Percentiles rank a stretch among this genome's conserved stretches.
Conservation (phyloP, 805 yeast genomes). For the Saccharomycopsis sp. region DNA sequence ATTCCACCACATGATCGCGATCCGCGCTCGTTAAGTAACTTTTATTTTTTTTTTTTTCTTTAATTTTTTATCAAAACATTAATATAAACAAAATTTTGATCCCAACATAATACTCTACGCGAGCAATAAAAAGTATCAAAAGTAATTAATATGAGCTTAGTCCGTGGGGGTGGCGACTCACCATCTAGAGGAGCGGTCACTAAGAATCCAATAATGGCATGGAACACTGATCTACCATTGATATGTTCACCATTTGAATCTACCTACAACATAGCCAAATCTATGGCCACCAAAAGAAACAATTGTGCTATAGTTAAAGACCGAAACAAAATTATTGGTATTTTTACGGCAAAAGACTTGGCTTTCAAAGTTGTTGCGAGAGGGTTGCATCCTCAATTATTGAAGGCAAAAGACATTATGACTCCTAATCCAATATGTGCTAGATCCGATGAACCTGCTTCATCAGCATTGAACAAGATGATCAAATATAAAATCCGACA, state of each 20-base stretch:
- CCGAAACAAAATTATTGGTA: slow-evolving; percentile 30
- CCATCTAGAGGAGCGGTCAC: background rate
- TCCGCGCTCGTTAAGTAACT: too few species aligned
- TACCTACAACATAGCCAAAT: slow-evolving; percentile 29
- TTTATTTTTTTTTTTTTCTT: too few species aligned
- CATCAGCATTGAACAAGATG: slow-evolving; percentile 38
- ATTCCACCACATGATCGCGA: too few species aligned
- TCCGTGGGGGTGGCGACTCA: background rate
- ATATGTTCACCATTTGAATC: slow-evolving; percentile 31
- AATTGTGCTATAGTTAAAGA: slow-evolving; percentile 37
- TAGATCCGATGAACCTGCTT: slow-evolving; percentile 33
- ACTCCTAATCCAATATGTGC: slow-evolving; percentile 33
- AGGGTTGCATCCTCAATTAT: slow-evolving; percentile 25
- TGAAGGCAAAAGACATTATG: slow-evolving; percentile 34
- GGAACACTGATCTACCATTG: slow-evolving; percentile 31
- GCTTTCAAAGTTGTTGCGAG: slow-evolving; percentile 36
- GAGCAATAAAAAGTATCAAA: too few species aligned
- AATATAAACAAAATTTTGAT: too few species aligned
- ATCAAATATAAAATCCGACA: slow-evolving; percentile 37
- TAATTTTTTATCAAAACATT: too few species aligned
- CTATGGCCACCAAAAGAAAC: slow-evolving; percentile 34
- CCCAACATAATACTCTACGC: too few species aligned
- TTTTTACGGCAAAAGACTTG: slow-evolving; percentile 41
- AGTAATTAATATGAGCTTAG: background rate
- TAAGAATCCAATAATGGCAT: slow-evolving; percentile 16